Percentiles rank a stretch among this genome's conserved stretches.
These are phyloP conservation scores for Pseudocercospora musae DNA, from an alignment of 2,329 filamentous ascomycete species.

Conservation along the genomic window DNA sequence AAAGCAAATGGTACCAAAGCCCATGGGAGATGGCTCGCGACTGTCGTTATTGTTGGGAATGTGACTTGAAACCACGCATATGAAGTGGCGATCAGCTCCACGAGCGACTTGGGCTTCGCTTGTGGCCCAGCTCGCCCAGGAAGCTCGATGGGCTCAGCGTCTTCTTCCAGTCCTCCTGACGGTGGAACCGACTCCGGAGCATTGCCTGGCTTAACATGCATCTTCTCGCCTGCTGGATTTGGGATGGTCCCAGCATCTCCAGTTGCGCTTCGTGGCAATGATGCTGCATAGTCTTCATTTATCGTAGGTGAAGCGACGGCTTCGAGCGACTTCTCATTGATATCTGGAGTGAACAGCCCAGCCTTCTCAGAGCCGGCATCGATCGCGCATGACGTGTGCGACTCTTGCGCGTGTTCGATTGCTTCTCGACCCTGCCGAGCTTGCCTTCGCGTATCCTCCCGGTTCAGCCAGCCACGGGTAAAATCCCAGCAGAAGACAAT, in stretches of 20 bases:
- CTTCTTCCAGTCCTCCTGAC: neutral
- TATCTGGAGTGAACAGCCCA: neutral
- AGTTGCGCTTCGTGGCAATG: neutral
- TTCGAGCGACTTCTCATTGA: neutral
- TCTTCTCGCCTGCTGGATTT: neutral
- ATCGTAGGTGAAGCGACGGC: neutral
- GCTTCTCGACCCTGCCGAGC: conserved; percentile 53
- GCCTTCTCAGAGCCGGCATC: neutral
- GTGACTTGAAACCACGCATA: conserved; percentile 65
- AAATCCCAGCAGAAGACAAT: conserved; percentile 69
- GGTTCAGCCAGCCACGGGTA: conserved; percentile 59
- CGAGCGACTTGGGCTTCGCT: neutral
- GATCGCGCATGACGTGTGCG: too few relatives aligned
- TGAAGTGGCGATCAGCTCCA: neutral
- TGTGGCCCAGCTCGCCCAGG: neutral
- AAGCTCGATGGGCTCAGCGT: neutral
- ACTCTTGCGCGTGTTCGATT: neutral
- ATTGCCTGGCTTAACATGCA: neutral
- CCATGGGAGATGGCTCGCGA: conserved; percentile 63
- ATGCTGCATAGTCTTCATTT: neutral
- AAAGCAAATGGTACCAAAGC: conserved; percentile 69
- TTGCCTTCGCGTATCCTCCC: conserved; percentile 61
- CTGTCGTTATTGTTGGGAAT: conserved; percentile 66
- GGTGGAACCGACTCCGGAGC: neutral
- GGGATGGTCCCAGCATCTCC: neutral